Evolutionary conservation across 257 asterid species (phyloP).

Genomic region (Plantago elongata): DNA sequence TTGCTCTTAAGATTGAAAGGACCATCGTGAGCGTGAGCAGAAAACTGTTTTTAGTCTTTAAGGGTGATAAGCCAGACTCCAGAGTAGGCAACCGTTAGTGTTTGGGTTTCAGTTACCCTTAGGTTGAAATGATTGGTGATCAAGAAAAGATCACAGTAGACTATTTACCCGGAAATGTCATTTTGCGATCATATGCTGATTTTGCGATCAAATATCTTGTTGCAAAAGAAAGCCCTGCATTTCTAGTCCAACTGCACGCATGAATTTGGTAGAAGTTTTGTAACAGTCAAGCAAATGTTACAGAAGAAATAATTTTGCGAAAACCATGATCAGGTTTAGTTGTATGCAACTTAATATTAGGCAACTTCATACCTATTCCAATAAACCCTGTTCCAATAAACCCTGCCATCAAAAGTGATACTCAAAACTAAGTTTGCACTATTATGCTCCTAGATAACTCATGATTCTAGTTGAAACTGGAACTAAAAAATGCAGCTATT

Average conservation of each 20-base stretch:
- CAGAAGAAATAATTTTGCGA: no score
- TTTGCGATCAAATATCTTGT: not conserved
- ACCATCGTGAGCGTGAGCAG: not conserved
- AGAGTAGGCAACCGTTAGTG: not conserved
- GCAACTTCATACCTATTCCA: no score
- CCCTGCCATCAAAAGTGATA: no score
- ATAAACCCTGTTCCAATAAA: no score
- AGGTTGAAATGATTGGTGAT: not conserved
- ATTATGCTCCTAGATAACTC: not conserved
- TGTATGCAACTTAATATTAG: no score
- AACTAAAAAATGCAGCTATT: no score
- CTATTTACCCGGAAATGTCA: not conserved
- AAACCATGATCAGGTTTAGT: no score
- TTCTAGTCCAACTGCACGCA: not conserved
- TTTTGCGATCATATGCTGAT: not conserved
- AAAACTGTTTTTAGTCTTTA: not conserved
- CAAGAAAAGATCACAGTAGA: not conserved
- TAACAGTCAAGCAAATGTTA: no score
- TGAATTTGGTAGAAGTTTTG: not conserved
- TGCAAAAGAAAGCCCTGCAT: not conserved
- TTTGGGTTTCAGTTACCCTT: not conserved
- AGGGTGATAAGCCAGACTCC: not conserved
- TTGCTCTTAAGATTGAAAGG: not conserved
- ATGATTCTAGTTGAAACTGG: not conserved
- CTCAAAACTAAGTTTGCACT: no score